Conservation (phyloP, 345 rosid genomes). For the Bruguiera gymnorhiza region DNA sequence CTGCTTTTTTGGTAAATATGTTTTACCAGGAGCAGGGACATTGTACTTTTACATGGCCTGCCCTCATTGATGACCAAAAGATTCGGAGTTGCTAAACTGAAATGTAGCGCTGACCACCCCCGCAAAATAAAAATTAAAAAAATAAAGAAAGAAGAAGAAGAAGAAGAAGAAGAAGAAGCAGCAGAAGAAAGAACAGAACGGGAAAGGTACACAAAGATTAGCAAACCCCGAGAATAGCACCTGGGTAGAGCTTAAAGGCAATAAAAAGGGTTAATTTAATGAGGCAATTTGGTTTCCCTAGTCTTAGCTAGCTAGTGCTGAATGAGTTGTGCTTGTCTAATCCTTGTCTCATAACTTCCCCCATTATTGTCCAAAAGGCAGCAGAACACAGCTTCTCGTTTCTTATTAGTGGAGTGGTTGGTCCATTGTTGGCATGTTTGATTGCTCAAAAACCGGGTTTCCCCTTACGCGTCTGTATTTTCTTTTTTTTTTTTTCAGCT, state of each 20-base stretch:
- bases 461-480: constrained; percentile 32
- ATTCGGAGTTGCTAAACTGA: background rate
- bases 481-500: constrained; percentile 8
- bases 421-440: constrained; percentile 55
- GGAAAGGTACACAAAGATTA: background rate
- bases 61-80: background rate
- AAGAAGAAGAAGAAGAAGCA: too few relatives aligned
- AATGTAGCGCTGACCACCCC: background rate
- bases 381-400: background rate
- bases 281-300: background rate
- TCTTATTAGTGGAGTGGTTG: constrained; percentile 59
- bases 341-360: background rate
- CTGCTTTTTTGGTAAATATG: background rate
- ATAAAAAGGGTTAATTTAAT: background rate
- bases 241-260: constrained; percentile 10
- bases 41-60: background rate
- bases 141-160: too few relatives aligned
- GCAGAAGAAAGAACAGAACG: background rate
- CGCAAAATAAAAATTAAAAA: too few relatives aligned
- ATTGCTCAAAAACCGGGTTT: constrained; percentile 51
- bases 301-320: background rate
- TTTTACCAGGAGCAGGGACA: background rate
- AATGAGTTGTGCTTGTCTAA: constrained; percentile 4
- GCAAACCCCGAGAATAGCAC: constrained; percentile 6
- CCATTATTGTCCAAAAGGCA: background rate